Base-by-base conservation (phyloP, 2,329 filamentous ascomycete genomes). In the Madurella mycetomatis region DNA sequence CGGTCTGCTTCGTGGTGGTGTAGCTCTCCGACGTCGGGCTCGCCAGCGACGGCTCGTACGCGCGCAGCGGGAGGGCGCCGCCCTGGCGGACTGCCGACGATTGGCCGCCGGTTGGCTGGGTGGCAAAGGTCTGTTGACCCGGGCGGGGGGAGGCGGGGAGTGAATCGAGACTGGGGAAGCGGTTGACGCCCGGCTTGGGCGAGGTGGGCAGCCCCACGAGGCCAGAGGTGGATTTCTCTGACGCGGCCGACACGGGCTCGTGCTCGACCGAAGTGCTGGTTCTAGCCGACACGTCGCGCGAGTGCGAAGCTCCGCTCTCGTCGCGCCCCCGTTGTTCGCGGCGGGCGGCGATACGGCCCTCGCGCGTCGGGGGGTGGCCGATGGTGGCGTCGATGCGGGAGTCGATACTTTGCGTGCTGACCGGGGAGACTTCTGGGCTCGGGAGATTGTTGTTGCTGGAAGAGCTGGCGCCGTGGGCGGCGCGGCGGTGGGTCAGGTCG, bases 1-100 rank as follows among this genome's bases (percentile, higher is more conserved):
- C 80, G 0, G 84, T 87, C 67, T 85, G 82, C 72, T 84, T 86
- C 30, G 81, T 86, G 32, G 80, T 77, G 49, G 75, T 72, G 43
- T 66, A 66, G 44, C 62, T 60, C 7, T 67, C 59, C 34, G 71
- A 69, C 5, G 75, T 73, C 4, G 81, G 81, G 30, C 81, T 82
- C 48, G 69, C 69, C 45, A 82, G 58, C 1, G 78, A 66, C n/a
- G 80, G 76, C 65, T 86, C 82, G 60, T 84, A 86, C 7, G 82
- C 81, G 56, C 83, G 80, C 49, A 86, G 72, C 0, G 83, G 83
- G 40, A 86, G 72, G 1, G 76, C 67, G 40, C 83, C 81, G 41
- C 79, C 80, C 2, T 79, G 77, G 49, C 81, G 79, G 32, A 84
- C 74, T 0, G 81, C 81, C 9, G 79, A 76, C 1, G 78, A 76